Conservation (phyloP, 768 basidiomycete genomes). For the Asterophora lycoperdoides region DNA sequence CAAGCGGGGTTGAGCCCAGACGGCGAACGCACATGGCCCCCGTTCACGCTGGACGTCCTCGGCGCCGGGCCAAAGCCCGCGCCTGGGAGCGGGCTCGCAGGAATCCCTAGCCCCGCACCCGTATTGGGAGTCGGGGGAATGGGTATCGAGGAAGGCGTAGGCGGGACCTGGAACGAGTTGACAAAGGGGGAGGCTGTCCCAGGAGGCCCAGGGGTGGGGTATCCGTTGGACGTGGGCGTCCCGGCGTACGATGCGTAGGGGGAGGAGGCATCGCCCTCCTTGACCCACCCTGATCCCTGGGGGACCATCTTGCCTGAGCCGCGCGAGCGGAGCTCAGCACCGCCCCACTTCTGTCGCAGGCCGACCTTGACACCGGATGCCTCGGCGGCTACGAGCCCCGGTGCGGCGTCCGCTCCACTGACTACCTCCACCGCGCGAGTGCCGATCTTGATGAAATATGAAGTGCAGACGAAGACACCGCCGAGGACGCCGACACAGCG, state of each 20-base stretch:
- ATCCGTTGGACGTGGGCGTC: constrained; percentile 29
- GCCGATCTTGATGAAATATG: constrained; percentile 66
- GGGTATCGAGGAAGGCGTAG: constrained; percentile 3
- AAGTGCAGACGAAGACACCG: constrained; percentile 82
- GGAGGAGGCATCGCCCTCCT: constrained; percentile 42
- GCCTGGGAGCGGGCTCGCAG: constrained; percentile 1
- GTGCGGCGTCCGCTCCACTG: constrained; percentile 44
- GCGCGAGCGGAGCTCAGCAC: constrained; percentile 59
- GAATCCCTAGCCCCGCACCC: constrained; percentile 11
- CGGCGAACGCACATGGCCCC: constrained; percentile 6
- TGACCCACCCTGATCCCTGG: constrained; percentile 57
- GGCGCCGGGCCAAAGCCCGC: constrained; percentile 8
- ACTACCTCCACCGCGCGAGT: constrained; percentile 66
- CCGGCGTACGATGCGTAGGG: constrained; percentile 32
- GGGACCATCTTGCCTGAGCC: constrained; percentile 42
- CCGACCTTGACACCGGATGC: constrained; percentile 51
- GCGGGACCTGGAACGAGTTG: not conserved
- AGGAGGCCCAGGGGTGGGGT: constrained; percentile 22
- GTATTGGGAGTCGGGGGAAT: constrained; percentile 4
- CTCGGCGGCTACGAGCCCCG: constrained; percentile 60
- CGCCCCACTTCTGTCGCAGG: constrained; percentile 64
- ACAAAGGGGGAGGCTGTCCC: not conserved
- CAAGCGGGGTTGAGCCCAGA: constrained; percentile 16
- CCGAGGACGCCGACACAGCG: constrained; percentile 90
- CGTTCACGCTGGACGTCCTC: constrained; percentile 3